Evolutionary conservation across 2,329 filamentous ascomycete genomes (phyloP), one percentile per base, ranked within the genome.

Genomic region (Aspergillus ochraceus): DNA sequence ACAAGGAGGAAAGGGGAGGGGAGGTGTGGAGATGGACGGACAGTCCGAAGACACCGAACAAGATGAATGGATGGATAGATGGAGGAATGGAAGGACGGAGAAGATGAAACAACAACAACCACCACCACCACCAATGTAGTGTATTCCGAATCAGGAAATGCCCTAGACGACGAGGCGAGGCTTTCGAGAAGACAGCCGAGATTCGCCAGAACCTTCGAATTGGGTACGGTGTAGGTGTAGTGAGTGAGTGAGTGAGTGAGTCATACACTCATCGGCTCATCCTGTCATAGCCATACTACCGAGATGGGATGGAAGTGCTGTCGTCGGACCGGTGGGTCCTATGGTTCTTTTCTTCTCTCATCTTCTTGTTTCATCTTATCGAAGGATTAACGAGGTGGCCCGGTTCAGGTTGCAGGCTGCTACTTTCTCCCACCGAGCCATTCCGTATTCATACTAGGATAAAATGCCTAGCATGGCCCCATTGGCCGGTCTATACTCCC

Each of bases 331-430:
- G 46, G 52, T 53, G 57, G 52, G 57, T 51, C 57, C 19, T n/a
- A 26, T 14, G 12, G 12, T 14, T n/a, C 36, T 42, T 14, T 12
- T 8, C 36, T 14, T n/a, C 36, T n/a, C 36, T 39, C 36, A 6
- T 36, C 29, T 24, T 55, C 53, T 26, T 55, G 46, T 55, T 55
- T 50, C 52, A 36, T 58, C 57, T 55, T 49, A 46, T 58, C 26
- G 57, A 49, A 32, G 45, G 45, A 24, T 47, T 24, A 5, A 20
- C 42, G 17, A 17, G 20, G 42, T 47, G 22, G 19, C 19, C 45
- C 45, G 45, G 45, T 47, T 42, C 45, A 19, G 45, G 45, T 24
- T 42, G 36, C 17, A 47, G 6, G 19, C 19, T 17, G 19, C 32
- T 36, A 17, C 32, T 36, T 5, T 36, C 32, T 4, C 17, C 32